A percentile compares a stretch with the other conserved stretches of the same genome.
phyloP scores from a whole-genome alignment of 495 filamentous ascomycete species.

The Aspergillus nanangensis region DNA sequence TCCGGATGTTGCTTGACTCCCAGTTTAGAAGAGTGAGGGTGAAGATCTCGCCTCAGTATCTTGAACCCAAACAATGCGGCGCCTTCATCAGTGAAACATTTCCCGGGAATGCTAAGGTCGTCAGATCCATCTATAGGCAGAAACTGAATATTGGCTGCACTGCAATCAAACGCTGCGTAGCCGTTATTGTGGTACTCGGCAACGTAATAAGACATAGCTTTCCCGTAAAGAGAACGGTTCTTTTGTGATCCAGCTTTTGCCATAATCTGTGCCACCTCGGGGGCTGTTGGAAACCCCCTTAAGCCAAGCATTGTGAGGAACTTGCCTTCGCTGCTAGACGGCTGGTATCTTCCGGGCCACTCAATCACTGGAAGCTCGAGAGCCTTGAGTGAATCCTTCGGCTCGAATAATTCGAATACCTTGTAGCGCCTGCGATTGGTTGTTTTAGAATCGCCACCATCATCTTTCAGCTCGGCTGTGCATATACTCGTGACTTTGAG shows the following conservation, averaged over 20 bases:
- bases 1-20: slow-evolving; percentile 77
- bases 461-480: slow-evolving; percentile 59
- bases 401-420: slow-evolving; percentile 82
- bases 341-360: slow-evolving; percentile 68
- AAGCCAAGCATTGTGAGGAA: slow-evolving; percentile 72
- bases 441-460: slow-evolving; percentile 3
- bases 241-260: slow-evolving; percentile 48
- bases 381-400: slow-evolving; percentile 62
- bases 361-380: slow-evolving; percentile 76
- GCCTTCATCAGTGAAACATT: slow-evolving; percentile 77
- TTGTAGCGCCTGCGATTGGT: slow-evolving; percentile 59
- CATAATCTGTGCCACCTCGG: slow-evolving; percentile 74
- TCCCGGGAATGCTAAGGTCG: slow-evolving; percentile 60
- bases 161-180: slow-evolving; percentile 60
- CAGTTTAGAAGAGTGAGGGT: slow-evolving; percentile 72
- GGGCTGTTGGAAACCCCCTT: slow-evolving; percentile 59
- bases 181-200: slow-evolving; percentile 69
- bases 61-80: slow-evolving; percentile 74
- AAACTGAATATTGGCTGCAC: slow-evolving; percentile 55
- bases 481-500: slow-evolving; percentile 75
- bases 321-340: slow-evolving; percentile 60
- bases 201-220: slow-evolving; percentile 79
- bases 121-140: slow-evolving; percentile 66
- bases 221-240: slow-evolving; percentile 52
- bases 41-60: slow-evolving; percentile 68